A percentile compares a stretch with the other conserved stretches of the same genome.
These are phyloP conservation scores for Cephalotrichum gorgonifer DNA, from an alignment of 2,329 filamentous ascomycete genomes.

Conservation along the genomic window DNA sequence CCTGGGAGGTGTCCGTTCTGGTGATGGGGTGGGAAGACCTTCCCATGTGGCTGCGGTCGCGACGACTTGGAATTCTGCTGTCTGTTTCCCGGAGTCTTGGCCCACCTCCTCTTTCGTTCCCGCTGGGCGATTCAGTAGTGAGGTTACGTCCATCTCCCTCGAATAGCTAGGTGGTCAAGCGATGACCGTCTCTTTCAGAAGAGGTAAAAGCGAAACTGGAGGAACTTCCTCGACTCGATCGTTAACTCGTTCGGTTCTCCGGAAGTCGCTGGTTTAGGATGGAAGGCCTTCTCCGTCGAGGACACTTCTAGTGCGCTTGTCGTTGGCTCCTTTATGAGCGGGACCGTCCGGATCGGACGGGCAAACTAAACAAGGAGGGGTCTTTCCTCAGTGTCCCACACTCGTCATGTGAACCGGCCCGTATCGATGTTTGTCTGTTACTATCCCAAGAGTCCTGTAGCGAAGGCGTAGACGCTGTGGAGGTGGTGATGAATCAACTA, in stretches of 20 bases:
- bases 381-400: background rate
- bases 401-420: background rate
- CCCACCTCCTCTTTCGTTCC: background rate
- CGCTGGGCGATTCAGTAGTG: slow-evolving; percentile 26
- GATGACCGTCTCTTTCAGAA: background rate
- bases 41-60: background rate
- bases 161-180: background rate
- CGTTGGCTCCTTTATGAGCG: background rate
- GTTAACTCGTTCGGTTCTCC: background rate
- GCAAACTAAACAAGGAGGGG: background rate
- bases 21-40: slow-evolving; percentile 4
- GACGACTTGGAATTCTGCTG: background rate
- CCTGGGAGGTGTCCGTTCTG: slow-evolving; percentile 1
- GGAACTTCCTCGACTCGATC: background rate
- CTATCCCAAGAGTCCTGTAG: background rate
- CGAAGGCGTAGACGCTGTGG: background rate
- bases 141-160: slow-evolving; percentile 28
- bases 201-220: background rate
- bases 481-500: slow-evolving; percentile 4
- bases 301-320: background rate
- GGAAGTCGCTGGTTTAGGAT: background rate
- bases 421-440: background rate
- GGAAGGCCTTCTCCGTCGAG: background rate
- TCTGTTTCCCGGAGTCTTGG: background rate
- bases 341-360: background rate